Evolutionary conservation across 768 basidiomycete genomes (phyloP), one percentile per base, ranked within the genome.

Genomic region (Gloeopeniophorella convolvens): DNA sequence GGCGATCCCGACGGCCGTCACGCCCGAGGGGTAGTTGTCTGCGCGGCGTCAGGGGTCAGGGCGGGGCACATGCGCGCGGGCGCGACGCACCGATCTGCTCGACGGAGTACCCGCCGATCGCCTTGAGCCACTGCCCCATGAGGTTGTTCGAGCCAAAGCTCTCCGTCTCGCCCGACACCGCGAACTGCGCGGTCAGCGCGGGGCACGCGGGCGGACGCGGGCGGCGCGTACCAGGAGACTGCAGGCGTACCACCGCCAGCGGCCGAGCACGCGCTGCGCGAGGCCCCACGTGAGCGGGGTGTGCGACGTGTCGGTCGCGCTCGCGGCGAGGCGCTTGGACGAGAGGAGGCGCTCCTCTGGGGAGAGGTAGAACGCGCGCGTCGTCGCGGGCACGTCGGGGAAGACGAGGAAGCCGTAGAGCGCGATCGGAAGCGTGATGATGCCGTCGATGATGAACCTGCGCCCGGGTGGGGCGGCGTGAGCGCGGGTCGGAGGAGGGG

Each of bases 381-480:
- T 85, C 0, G 77, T 81, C 13, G 73, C 68, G 1, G 85, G 85
- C 7, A 81, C 71, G 60, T 85, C 82, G 13, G 86, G 88, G 62
- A 89, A 88, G 28, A 84, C 70, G 24, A 83, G 58, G 60, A 84
- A 86, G 1, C 83, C 83, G 61, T 83, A 85, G 7, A 84, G 59
- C 1, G 84, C 83, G 53, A 87, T 81, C 0, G 83, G 83, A 13
- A 84, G 63, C 4, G 83, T 83, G 42, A 85, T 83, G n/a, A 82
- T 65, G 3, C 82, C 82, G 59, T 84, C 82, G 35, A 83, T 76
- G 51, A 85, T 77, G 62, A 85, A 83, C 15, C 78, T 80, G 57
- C 16, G 32, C 6, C n/a, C n/a, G n/a, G n/a, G n/a, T n/a, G n/a
- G n/a, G n/a, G n/a, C n/a, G n/a, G n/a, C 37, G 21, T 21, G 3